Base-by-base conservation (phyloP, 2,329 filamentous ascomycete genomes). In the Malbranchea cinnamomea region DNA sequence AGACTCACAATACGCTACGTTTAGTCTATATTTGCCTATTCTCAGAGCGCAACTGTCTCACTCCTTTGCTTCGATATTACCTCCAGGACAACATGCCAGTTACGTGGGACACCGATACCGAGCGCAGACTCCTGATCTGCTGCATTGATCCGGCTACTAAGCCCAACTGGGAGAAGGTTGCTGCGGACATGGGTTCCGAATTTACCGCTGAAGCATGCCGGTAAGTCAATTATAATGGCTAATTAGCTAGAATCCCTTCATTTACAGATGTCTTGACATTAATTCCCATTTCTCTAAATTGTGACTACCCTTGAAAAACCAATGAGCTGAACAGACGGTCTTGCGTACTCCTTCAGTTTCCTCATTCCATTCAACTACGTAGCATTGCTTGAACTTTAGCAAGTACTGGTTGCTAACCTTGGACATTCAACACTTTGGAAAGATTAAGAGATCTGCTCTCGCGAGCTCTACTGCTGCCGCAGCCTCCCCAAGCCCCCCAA, bases 191-290 rank as follows among this genome's bases (percentile, higher is more conserved):
- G 37, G 40, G 40, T 3, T 13, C 20, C 13, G 42, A 28, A 2
- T 41, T 40, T 29, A 41, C 37, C 17, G 26, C 26, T 32, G 36
- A 43, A 13, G 34, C 39, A 9, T 41, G 40, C 28, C 39, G 40
- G 42, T 45, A 34, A 28, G 41, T 35, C 20, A 5, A 5, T 16
- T 30, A 5, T 29, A n/a, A 20, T 10, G n/a, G 20, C 20, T 7
- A 7, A 22, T 22, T n/a, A 7, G 7, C 20, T 22, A 7, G 7
- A 4, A n/a, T 13, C 18, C 23, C 19, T n/a, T 31, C 28, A 9
- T 16, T 4, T 15, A 10, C 19, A 21, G 10, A 12, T 5, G 19
- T 6, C 27, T 21, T 23, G 12, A 20, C 18, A 11, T 22, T 15
- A 2, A 16, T 25, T 30, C 16, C 5, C 10, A 7, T n/a, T 9